phyloP scores from a whole-genome alignment of 495 filamentous ascomycete species.

The Delitschia confertaspora region DNA sequence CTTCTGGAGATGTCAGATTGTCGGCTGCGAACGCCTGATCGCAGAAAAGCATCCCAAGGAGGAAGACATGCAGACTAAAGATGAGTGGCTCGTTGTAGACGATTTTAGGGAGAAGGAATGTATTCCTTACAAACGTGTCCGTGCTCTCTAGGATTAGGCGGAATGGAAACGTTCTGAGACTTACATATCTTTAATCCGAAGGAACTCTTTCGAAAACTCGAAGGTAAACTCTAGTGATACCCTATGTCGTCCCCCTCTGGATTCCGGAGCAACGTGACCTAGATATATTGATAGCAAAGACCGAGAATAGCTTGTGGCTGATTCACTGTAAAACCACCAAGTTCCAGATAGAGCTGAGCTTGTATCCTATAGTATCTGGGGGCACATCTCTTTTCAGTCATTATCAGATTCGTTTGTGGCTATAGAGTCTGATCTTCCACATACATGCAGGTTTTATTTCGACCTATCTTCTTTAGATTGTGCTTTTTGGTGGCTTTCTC shows the following conservation, averaged over 20 bases:
- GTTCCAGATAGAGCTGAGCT: slow-evolving; percentile 8
- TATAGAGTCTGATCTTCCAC: slow-evolving; percentile 2
- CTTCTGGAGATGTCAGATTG: slow-evolving; percentile 30
- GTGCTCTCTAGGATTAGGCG: too few species aligned
- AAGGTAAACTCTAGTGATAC: background rate
- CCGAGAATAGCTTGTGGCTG: too few species aligned
- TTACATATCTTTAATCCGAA: background rate
- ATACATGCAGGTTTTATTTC: slow-evolving; percentile 16
- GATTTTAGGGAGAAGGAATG: slow-evolving; percentile 35
- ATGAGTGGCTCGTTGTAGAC: slow-evolving; percentile 36
- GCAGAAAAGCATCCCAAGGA: slow-evolving; percentile 35
- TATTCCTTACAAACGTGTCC: slow-evolving; percentile 27
- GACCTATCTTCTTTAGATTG: slow-evolving; percentile 4
- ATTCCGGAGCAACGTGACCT: too few species aligned
- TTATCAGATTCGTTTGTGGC: slow-evolving; percentile 12
- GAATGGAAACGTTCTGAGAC: too few species aligned
- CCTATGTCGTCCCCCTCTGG: too few species aligned
- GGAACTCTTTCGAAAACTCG: background rate
- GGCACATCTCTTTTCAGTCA: slow-evolving; percentile 8
- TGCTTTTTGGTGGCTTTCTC: slow-evolving; percentile 2
- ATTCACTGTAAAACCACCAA: too few species aligned
- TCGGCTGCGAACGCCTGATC: slow-evolving; percentile 31
- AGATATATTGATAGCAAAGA: background rate
- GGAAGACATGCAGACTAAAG: slow-evolving; percentile 34
- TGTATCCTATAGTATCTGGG: slow-evolving; percentile 11